These are phyloP conservation scores for Plasmopara muralis DNA, from an alignment of 352 stramenopile species.

Conservation along the genomic window DNA sequence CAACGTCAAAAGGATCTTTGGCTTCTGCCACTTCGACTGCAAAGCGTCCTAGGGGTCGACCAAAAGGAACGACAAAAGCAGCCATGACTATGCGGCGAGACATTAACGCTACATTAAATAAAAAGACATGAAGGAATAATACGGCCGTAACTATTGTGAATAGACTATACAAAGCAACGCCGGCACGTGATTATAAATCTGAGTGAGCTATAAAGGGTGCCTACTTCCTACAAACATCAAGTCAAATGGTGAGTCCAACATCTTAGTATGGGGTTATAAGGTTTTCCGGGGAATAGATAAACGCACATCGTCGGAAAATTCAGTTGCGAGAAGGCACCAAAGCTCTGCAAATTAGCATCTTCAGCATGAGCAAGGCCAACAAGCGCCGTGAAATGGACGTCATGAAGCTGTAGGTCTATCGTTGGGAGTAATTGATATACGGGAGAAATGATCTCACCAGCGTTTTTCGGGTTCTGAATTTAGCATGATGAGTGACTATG, in stretches of 20 bases:
- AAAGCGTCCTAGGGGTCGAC: conserved; percentile 15
- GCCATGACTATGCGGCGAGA: conserved; percentile 13
- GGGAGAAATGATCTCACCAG: not conserved
- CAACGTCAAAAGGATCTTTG: conserved; percentile 5
- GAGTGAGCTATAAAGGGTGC: conserved; percentile 8
- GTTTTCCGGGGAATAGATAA: not conserved
- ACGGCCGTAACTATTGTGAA: not conserved
- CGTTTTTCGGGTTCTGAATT: conserved; percentile 1
- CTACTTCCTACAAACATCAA: conserved; percentile 24
- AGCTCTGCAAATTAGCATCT: not conserved
- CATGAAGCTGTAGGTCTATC: conserved; percentile 77
- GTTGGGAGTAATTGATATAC: too few species aligned
- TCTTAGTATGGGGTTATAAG: not conserved
- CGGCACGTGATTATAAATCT: conserved; percentile 8
- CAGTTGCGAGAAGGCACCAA: conserved; percentile 11
- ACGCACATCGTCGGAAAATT: conserved; percentile 6
- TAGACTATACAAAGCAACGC: not conserved
- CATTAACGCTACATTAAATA: conserved; percentile 3
- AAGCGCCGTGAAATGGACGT: conserved; percentile 85
- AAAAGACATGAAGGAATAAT: not conserved
- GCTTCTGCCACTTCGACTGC: conserved; percentile 1
- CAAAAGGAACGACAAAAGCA: conserved; percentile 21
- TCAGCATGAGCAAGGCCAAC: conserved; percentile 63
- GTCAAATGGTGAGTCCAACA: conserved; percentile 5
- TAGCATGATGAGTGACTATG: conserved; percentile 90